Evolutionary conservation across 129 eudicot genomes (phyloP).

Genomic region (Smallanthus sonchifolius): DNA sequence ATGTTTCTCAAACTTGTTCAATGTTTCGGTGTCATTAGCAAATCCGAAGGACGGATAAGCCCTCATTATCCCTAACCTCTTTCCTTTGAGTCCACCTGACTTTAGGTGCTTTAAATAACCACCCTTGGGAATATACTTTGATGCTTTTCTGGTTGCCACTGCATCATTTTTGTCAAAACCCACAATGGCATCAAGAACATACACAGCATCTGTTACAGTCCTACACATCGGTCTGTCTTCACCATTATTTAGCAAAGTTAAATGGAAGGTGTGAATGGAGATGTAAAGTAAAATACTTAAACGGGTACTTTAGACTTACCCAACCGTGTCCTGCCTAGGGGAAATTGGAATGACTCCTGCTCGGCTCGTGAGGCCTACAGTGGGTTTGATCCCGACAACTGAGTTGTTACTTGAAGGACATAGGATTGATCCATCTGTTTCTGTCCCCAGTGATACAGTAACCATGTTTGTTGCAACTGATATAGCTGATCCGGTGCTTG

Average conservation of each 20-base stretch:
- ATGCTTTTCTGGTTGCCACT: conserved; percentile 46
- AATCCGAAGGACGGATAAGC: conserved; percentile 33
- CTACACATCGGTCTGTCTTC: conserved; percentile 57
- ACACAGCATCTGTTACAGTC: conserved; percentile 56
- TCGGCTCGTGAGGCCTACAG: conserved; percentile 70
- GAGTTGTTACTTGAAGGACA: conserved; percentile 55
- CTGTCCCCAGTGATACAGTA: conserved; percentile 68
- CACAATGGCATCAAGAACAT: conserved; percentile 56
- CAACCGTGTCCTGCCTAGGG: conserved; percentile 77
- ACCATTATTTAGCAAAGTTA: not conserved
- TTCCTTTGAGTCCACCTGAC: conserved; percentile 45
- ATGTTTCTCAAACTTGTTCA: conserved; percentile 42
- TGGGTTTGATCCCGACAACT: conserved; percentile 66
- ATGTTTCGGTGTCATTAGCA: conserved; percentile 29
- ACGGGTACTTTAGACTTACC: conserved; percentile 26
- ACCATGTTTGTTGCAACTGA: conserved; percentile 73
- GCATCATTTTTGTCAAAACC: conserved; percentile 64
- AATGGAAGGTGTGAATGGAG: not conserved
- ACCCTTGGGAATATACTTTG: conserved; percentile 52
- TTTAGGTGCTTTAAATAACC: conserved; percentile 60
- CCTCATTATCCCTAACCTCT: conserved; percentile 49
- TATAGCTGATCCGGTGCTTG: conserved; percentile 87
- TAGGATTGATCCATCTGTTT: conserved; percentile 67
- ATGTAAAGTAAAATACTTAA: too few species aligned
- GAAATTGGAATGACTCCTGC: conserved; percentile 65